Base-by-base conservation (phyloP, 225 moss, liverwort and hornwort genomes). In the Marchantia polymorpha region DNA sequence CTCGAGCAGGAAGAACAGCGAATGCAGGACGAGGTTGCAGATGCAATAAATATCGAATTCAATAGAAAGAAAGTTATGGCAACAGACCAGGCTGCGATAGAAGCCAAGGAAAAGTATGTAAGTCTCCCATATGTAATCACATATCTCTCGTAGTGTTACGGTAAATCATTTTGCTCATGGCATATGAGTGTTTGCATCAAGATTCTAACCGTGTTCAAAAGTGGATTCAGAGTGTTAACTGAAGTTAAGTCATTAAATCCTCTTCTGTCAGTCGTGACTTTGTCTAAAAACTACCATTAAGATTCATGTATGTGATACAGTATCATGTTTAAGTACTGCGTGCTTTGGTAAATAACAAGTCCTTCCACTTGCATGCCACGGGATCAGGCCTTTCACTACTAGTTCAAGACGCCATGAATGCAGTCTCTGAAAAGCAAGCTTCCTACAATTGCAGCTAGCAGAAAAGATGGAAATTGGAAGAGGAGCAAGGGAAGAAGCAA, bases 81-180 rank as follows among this genome's bases (percentile, higher is more conserved):
- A 76, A 85, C 90, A 23, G 90, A 92, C 78, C 94, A 91, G 74
- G 94, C 90, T 16, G 94, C 92, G 53, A 88, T 87, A 80, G 94
- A 91, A 84, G 89, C 94, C 12, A 92, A 88, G 81, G 90, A 90
- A 81, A 88, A 88, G 83, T 89, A 89, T 80, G 94, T 94, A 84
- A 90, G 86, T 87, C 79, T 39, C 80, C 69, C 7, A 77, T 50
- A 17, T 50, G 10, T 54, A 26, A 15, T 73, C 27, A 73, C 25
- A 39, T 39, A 39, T 39, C 39, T 39, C 39, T 39, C 39, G 39
- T 39, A 39, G 39, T 39, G 5, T 39, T 39, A 39, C 39, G 3
- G 39, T 39, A 39, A 5, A 39, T 5, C 39, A 5, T 39, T 2
- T 39, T 39, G 5, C 39, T 39, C 39, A 39, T 39, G 39, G 3